Base-by-base conservation (phyloP, 129 eudicot genomes). In the Arctium minus region DNA sequence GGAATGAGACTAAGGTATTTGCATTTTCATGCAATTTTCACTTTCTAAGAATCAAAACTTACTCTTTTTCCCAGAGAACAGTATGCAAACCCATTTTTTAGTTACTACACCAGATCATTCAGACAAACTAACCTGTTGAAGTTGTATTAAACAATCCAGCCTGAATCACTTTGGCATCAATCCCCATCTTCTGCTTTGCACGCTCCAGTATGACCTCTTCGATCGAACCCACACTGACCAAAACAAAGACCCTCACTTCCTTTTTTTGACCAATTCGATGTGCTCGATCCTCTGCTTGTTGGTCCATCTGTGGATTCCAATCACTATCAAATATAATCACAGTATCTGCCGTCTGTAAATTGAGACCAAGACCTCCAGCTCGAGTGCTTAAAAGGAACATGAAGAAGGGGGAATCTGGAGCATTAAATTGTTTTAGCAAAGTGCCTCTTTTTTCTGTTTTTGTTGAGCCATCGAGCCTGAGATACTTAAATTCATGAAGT, bases 271-370 rank as follows among this genome's bases (percentile, higher is more conserved):
- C 99, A 81, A 96, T 93, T 17, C 99, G 97, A 83, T 96, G 99
- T 11, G 99, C 99, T 8, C 99, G 88, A 86, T 96, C 99, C 86
- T 93, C 98, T 0, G 99, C 99, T 84, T 96, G 99, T 77, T 91
- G 99, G 79, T 96, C 99, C 95, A 93, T 92, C 75, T 93, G 97
- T 0, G 99, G 99, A 85, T 96, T 96, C 99, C 99, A 96, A 56
- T 96, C 99, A 79, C 99, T 96, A 86, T 96, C 99, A 84, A 93
- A 96, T 31, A 96, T 91, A 56, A 96, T 93, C 48, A 96, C 99
- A n/a, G 99, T 96, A 87, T 96, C 99, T 56, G 99, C 99, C 0
- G 98, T 93, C 85, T 93, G 98, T 56, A 96, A 84, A 86, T 96
- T 96, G 74, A 96, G 88, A 77, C 99, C 99, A 9, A 96, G 96